Base-by-base conservation (phyloP, 306 rosid species). In the Medicago truncatula region DNA sequence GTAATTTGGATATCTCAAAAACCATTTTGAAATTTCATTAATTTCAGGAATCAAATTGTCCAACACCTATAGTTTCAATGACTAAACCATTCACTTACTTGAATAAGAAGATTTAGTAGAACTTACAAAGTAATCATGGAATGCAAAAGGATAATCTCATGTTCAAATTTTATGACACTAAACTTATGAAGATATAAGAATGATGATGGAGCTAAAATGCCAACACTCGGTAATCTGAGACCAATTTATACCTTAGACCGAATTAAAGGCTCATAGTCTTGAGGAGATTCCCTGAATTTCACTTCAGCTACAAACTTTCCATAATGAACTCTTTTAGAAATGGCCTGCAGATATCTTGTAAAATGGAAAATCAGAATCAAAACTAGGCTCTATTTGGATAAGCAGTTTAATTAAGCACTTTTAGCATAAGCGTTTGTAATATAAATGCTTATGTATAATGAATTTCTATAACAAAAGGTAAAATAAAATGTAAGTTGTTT, bases 251-350 rank as follows among this genome's bases (percentile, higher is more conserved):
- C 99, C 99, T 86, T 67, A 43, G 92, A 80, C 17, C 87, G 92
- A 83, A 95, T 95, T 5, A 91, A 87, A 72, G 97, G 85, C 79
- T 88, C 92, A 3, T 90, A 95, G 21, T 88, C 92, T n/a, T 83
- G 75, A 16, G 99, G 92, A 47, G 97, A 77, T 36, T 86, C 89
- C 78, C 79, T 89, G 83, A 90, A 95, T 84, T 95, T 95, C 43
- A 87, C 97, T 87, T 95, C 97, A 5, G 99, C 99, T 17, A 95
- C 99, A 53, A 84, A 95, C 80, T 86, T 92, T 63, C 99, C 99
- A 57, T 89, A 92, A 50, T 95, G 99, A 71, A 95, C 86, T 73
- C 99, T 92, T 77, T 86, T 89, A 16, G 99, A 95, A 73, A 95
- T 87, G 28, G 97, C 97, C 99, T 95, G 88, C 78, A 75, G 2